phyloP scores from a whole-genome alignment of 768 basidiomycete species.

The Mycena leptocephala region DNA sequence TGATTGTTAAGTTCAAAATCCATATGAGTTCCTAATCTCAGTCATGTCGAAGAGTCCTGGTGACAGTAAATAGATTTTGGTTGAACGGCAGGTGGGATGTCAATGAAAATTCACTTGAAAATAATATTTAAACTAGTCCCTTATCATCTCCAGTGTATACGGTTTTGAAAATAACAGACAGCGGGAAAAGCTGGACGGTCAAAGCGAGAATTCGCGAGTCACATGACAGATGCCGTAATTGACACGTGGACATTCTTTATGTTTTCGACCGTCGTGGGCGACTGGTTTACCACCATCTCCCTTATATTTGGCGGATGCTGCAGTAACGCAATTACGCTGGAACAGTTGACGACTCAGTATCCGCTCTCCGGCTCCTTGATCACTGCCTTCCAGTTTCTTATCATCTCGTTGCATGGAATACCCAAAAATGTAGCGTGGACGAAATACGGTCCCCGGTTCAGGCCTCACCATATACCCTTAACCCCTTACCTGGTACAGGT shows the following conservation, averaged over 20 bases:
- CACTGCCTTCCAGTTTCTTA: slow-evolving; percentile 89
- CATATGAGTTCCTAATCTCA: too few species aligned
- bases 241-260: not conserved
- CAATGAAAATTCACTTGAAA: too few species aligned
- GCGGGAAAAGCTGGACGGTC: too few species aligned
- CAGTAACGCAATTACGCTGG: slow-evolving; percentile 87
- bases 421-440: slow-evolving; percentile 74
- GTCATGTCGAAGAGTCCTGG: too few species aligned
- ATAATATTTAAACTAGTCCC: too few species aligned
- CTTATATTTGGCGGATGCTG: slow-evolving; percentile 95
- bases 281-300: slow-evolving; percentile 77
- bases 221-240: not conserved
- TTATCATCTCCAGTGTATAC: too few species aligned
- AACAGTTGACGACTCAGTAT: slow-evolving; percentile 78
- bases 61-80: too few species aligned
- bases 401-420: slow-evolving; percentile 83
- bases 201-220: slow-evolving; percentile 8
- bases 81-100: too few species aligned
- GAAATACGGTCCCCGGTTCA: slow-evolving; percentile 68
- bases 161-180: too few species aligned
- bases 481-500: slow-evolving; percentile 86
- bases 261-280: slow-evolving; percentile 14
- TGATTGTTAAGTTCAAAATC: too few species aligned
- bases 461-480: slow-evolving; percentile 79
- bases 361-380: slow-evolving; percentile 87